Conservation (phyloP, 2,329 filamentous ascomycete species). For the Didymella keratinophila region DNA sequence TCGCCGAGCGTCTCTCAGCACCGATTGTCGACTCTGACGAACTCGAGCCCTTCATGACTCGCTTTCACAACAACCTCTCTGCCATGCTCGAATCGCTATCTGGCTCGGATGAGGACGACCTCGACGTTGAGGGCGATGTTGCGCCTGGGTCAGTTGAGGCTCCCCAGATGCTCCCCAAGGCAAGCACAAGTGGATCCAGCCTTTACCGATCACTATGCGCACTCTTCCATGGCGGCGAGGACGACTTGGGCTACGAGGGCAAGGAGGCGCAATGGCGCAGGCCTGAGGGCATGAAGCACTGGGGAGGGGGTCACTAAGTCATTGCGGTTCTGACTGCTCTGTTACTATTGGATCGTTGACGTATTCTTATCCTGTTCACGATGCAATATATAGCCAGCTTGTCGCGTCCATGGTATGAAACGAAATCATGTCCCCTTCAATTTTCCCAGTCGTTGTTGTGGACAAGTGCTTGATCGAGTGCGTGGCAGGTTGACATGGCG, state of each 20-base stretch:
- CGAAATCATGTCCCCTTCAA: too few species aligned
- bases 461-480: too few species aligned
- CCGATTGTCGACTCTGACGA: slow-evolving; percentile 28
- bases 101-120: slow-evolving; percentile 29
- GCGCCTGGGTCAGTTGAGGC: slow-evolving; percentile 46
- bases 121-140: slow-evolving; percentile 47
- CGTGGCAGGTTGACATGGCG: too few species aligned
- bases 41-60: slow-evolving; percentile 27
- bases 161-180: slow-evolving; percentile 43
- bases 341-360: neutral
- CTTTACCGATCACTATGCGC: slow-evolving; percentile 35
- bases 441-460: too few species aligned
- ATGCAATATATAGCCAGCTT: slow-evolving; percentile 2
- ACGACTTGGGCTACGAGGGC: slow-evolving; percentile 45
- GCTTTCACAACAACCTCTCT: slow-evolving; percentile 34
- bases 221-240: slow-evolving; percentile 33
- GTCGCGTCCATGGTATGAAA: neutral
- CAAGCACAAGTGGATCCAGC: slow-evolving; percentile 23
- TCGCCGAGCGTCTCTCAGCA: slow-evolving; percentile 41
- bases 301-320: slow-evolving; percentile 27
- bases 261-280: slow-evolving; percentile 45
- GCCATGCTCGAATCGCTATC: slow-evolving; percentile 28
- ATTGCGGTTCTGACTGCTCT: neutral
- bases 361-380: neutral
- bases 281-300: slow-evolving; percentile 44